A percentile compares a stretch with the other conserved stretches of the same genome.
phyloP scores from a whole-genome alignment of 768 basidiomycete species.

The Nidula microcarpa region DNA sequence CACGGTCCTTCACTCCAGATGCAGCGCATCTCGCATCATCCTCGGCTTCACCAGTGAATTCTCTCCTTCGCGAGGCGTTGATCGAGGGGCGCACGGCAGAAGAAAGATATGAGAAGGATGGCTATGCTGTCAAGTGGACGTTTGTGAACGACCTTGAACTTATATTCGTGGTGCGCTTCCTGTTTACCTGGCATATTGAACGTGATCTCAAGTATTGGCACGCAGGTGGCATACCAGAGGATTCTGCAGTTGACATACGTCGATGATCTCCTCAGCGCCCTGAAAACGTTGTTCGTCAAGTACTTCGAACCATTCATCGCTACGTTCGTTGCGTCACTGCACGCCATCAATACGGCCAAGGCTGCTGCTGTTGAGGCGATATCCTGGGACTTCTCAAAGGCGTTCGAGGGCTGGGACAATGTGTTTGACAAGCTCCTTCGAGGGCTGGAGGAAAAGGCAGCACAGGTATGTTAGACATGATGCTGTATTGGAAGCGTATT shows the following conservation, averaged over 20 bases:
- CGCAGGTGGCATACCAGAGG: constrained; percentile 92
- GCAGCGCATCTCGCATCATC: constrained; percentile 67
- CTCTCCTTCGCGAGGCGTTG: constrained; percentile 84
- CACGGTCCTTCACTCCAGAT: constrained; percentile 89
- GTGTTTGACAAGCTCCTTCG: constrained; percentile 75
- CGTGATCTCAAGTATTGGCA: constrained; percentile 2
- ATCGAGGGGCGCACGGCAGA: constrained; percentile 86
- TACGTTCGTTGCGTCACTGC: constrained; percentile 80
- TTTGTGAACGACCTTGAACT: constrained; percentile 94
- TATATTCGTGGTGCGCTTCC: constrained; percentile 78
- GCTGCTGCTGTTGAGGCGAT: constrained; percentile 31
- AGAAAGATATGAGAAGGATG: constrained; percentile 89
- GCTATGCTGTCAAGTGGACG: constrained; percentile 92
- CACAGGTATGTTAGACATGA: constrained; percentile 40
- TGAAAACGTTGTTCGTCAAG: constrained; percentile 84
- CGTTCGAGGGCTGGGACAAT: constrained; percentile 78
- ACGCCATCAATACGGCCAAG: constrained; percentile 51
- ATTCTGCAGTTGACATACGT: constrained; percentile 94
- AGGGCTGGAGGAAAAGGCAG: constrained; percentile 72
- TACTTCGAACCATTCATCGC: constrained; percentile 82
- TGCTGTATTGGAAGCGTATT: constrained; percentile 1
- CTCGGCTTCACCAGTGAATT: constrained; percentile 79
- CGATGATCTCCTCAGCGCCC: constrained; percentile 76
- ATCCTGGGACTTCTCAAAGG: constrained; percentile 67
- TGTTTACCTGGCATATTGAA: constrained; percentile 1